Conservation (phyloP, 495 filamentous ascomycete species). For the Trichoderma parareesei region DNA sequence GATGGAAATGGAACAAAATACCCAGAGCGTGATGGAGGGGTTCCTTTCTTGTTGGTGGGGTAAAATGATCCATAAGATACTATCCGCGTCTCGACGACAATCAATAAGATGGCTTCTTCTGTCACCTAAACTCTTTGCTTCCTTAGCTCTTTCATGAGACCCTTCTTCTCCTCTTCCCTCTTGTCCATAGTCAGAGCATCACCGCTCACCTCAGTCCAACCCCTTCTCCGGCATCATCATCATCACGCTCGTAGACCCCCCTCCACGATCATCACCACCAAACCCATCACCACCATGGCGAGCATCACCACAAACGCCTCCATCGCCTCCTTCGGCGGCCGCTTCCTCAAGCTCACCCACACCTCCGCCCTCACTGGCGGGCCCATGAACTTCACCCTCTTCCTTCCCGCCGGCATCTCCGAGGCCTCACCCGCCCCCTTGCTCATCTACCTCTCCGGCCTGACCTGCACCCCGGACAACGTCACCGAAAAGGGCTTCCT, state of each 20-base stretch:
- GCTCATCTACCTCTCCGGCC: slow-evolving; percentile 87
- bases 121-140: too few relatives aligned
- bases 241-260: neutral
- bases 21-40: neutral
- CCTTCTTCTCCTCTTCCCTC: too few relatives aligned
- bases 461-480: slow-evolving; percentile 95
- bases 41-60: neutral
- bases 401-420: slow-evolving; percentile 54
- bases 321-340: slow-evolving; percentile 89
- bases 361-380: slow-evolving; percentile 60
- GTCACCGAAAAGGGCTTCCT: slow-evolving; percentile 96
- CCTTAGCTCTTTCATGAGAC: too few relatives aligned
- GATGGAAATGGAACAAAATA: neutral
- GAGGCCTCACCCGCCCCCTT: slow-evolving; percentile 60
- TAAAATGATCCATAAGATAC: neutral
- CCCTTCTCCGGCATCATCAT: neutral
- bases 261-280: neutral
- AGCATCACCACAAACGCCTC: slow-evolving; percentile 77
- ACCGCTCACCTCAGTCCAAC: too few relatives aligned
- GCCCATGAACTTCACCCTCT: slow-evolving; percentile 63
- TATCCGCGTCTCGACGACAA: too few relatives aligned
- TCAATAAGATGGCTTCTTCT: too few relatives aligned
- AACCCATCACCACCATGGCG: slow-evolving; percentile 40
- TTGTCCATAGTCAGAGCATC: too few relatives aligned
- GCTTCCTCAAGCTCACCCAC: slow-evolving; percentile 89